Percentiles rank a stretch among this genome's conserved stretches.
phyloP scores from a whole-genome alignment of 148 eudicot genomes.

The Pharnaceum exiguum region DNA sequence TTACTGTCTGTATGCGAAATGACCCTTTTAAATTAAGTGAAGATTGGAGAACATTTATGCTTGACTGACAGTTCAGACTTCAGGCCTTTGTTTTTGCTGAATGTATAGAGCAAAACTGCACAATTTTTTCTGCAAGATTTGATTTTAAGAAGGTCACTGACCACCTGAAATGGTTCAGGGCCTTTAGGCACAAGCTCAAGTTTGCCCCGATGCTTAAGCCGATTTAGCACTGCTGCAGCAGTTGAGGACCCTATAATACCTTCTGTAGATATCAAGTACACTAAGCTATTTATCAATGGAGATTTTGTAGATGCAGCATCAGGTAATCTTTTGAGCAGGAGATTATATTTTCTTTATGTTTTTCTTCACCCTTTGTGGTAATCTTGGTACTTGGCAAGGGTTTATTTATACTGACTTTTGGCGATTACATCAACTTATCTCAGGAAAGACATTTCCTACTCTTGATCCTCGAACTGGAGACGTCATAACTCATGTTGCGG shows the following conservation, averaged over 20 bases:
- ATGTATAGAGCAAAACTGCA: too few relatives aligned
- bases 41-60: too few relatives aligned
- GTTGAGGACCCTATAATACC: slow-evolving; percentile 65
- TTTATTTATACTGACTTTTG: not conserved
- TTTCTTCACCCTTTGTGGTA: not conserved
- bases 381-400: not conserved
- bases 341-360: not conserved
- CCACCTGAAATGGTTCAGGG: not conserved
- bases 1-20: too few relatives aligned
- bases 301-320: slow-evolving; percentile 93
- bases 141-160: not conserved
- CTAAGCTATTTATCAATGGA: slow-evolving; percentile 85
- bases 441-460: slow-evolving; percentile 92
- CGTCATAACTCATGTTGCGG: slow-evolving; percentile 76
- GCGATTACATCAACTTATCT: not conserved
- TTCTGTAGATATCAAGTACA: slow-evolving; percentile 61
- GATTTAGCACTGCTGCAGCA: slow-evolving; percentile 65
- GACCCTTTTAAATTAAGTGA: too few relatives aligned
- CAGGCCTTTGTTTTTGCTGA: too few relatives aligned
- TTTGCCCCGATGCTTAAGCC: slow-evolving; percentile 27
- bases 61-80: too few relatives aligned
- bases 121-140: too few relatives aligned
- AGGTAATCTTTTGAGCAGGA: slow-evolving; percentile 34
- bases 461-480: slow-evolving; percentile 86
- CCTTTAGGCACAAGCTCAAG: slow-evolving; percentile 45